Conservation (phyloP, 1,284 basidiomycete genomes). For the Ganoderma boninense region DNA sequence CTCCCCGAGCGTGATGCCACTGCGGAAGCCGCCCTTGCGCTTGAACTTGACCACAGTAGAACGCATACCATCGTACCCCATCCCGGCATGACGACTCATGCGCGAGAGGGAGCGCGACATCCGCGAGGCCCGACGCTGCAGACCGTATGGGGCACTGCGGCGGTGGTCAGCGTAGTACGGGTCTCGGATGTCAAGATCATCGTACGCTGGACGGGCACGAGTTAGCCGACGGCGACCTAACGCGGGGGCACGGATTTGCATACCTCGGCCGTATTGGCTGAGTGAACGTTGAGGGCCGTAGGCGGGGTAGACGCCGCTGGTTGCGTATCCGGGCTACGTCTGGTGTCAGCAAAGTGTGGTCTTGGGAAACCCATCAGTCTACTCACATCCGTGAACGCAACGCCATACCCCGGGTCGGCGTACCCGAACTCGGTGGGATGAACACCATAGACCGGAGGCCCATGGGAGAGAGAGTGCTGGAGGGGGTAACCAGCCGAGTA, state of each 20-base stretch:
- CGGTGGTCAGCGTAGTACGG: conserved; percentile 46
- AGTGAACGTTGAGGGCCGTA: conserved; percentile 37
- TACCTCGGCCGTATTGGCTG: conserved; percentile 38
- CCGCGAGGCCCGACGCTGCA: conserved; percentile 58
- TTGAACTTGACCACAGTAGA: conserved; percentile 73
- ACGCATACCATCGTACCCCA: conserved; percentile 55
- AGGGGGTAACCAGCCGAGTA: conserved; percentile 41
- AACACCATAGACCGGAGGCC: conserved; percentile 35
- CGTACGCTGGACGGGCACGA: conserved; percentile 50
- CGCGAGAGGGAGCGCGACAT: conserved; percentile 52
- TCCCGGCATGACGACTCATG: conserved; percentile 37
- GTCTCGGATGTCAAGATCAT: conserved; percentile 49
- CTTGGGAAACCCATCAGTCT: not conserved
- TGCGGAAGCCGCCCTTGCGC: conserved; percentile 68
- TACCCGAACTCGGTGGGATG: conserved; percentile 34
- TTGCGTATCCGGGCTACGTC: conserved; percentile 33
- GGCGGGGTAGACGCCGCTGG: conserved; percentile 32
- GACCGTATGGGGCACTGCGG: conserved; percentile 5
- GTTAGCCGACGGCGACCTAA: conserved; percentile 7
- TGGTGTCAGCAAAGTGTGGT: not conserved
- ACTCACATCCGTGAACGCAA: conserved; percentile 40
- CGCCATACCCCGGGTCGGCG: conserved; percentile 35
- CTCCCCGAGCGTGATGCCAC: conserved; percentile 74
- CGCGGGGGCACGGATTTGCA: conserved; percentile 36
- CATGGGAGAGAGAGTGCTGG: conserved; percentile 39